Evolutionary conservation across 192 early-diverging fungal species (phyloP), one percentile per base, ranked within the genome.

Genomic region (Gorgonomyces haynaldii): DNA sequence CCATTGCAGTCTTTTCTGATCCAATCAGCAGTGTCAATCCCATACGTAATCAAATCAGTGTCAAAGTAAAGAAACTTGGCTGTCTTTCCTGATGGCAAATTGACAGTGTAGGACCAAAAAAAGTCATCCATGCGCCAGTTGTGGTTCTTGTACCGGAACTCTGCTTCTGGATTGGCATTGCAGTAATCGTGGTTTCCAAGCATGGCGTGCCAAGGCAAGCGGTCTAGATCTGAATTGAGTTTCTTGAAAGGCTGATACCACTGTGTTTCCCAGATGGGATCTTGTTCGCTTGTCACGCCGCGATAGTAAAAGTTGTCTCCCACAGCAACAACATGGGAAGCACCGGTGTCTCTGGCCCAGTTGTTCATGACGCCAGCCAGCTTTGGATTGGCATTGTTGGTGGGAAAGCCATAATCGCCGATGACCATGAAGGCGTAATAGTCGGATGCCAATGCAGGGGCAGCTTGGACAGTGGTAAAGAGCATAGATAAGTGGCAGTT

Each of bases 151-250:
- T 41, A 41, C 20, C 24, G 39, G 0, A 41, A 23, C 13, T 41
- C 39, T 22, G 22, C 22, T 17, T 17, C 10, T 7, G 39, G 39
- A 1, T 22, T 22, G 21, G 21, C 39, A 22, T 22, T 12, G 39
- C 39, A 41, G 13, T 41, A 41, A 22, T 41, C 39, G 24, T 41
- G 39, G 21, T 41, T 41, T 41, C 39, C 39, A 9, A 41, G 13
- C 39, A 41, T 41, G 3, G 39, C 39, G 13, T 41, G 39, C 39
- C 39, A 41, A 2, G 39, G 39, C 9, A 41, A 17, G 6, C 24
- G 5, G 4, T 22, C 7, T 13, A 41, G 13, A 13, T 41, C 20
- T 9, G 39, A 17, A 0, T 23, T 9, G 16, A 23, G 10, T 16
- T 9, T 17, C 24, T 41, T 41, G 19, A 41, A 41, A 17, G 39